A percentile compares a stretch with the other conserved stretches of the same genome.
phyloP scores from a whole-genome alignment of 2,329 filamentous ascomycete genomes.

The Nannizziopsis arthrosporioides region DNA sequence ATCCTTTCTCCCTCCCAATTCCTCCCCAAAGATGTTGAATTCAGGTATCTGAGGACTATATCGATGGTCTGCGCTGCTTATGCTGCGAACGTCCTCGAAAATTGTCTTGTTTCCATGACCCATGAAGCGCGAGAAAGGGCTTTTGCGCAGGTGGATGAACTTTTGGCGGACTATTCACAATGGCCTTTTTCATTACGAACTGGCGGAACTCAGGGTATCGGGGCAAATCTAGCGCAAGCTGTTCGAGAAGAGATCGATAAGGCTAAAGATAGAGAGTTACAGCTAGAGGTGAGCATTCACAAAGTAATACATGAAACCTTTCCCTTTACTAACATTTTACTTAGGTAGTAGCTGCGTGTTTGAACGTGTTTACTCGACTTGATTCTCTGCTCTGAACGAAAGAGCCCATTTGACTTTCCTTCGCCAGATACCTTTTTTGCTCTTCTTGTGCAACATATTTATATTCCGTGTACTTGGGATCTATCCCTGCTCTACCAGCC shows the following conservation, averaged over 20 bases:
- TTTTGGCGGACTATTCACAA: slow-evolving; percentile 91
- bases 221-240: slow-evolving; percentile 79
- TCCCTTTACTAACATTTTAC: slow-evolving; percentile 18
- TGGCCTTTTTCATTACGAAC: slow-evolving; percentile 84
- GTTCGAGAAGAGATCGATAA: slow-evolving; percentile 78
- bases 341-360: slow-evolving; percentile 76
- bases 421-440: slow-evolving; percentile 5
- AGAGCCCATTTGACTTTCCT: background rate
- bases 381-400: slow-evolving; percentile 70
- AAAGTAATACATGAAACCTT: too few species aligned
- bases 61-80: slow-evolving; percentile 97
- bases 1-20: slow-evolving; percentile 78
- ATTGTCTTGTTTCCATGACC: slow-evolving; percentile 84
- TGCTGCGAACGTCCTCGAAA: slow-evolving; percentile 94
- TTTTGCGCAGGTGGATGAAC: slow-evolving; percentile 92
- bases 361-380: slow-evolving; percentile 94
- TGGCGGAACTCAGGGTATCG: slow-evolving; percentile 68
- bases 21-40: slow-evolving; percentile 87
- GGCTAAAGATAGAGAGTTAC: slow-evolving; percentile 84
- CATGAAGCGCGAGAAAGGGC: slow-evolving; percentile 90
- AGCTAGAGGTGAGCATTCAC: slow-evolving; percentile 85
- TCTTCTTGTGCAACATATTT: slow-evolving; percentile 1
- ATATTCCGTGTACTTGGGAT: slow-evolving; percentile 5
- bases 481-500: slow-evolving; percentile 1
- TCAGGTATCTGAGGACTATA: slow-evolving; percentile 82